Evolutionary conservation across 495 filamentous ascomycete genomes (phyloP), one percentile per base, ranked within the genome.

Genomic region (Monascus purpureus): DNA sequence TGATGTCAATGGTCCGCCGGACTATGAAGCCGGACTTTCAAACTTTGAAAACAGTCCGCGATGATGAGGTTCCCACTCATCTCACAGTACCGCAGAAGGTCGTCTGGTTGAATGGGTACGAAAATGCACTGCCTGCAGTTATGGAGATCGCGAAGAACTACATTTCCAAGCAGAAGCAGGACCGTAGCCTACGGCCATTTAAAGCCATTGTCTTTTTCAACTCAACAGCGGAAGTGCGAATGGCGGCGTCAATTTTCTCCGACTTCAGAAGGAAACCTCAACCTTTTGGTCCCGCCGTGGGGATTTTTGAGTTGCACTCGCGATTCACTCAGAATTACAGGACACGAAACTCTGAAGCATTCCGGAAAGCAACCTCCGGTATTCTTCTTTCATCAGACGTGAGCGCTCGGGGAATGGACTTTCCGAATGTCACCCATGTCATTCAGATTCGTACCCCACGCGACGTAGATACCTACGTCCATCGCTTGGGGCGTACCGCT

Each of bases 321-420:
- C 71, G 71, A 42, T 72, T 96, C 28, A 56, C 53, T n/a, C 90
- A 97, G 53, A 7, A 5, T 0, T 40, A 59, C 37, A 75, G 90
- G 18, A 84, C 82, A 1, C 42, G 43, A 6, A 70, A 66, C n/a
- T 70, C 90, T 0, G 67, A 83, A 0, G 34, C 18, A n/a, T 97
- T 97, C 71, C 72, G 76, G 13, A 44, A 36, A 3, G 58, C 71
- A 7, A 34, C 58, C 11, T 67, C 69, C 16, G 87, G 63, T 17
- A 79, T 97, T 33, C 68, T 97, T 16, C 71, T 96, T 52, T 87
- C 87, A 1, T 86, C 85, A 3, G 90, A 97, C 53, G 88, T 97
- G 16, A 90, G 88, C 1, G 84, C 90, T 9, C 76, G 90, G 49
- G 90, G 90, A 44, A 79, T 85, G 74, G 78, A 85, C 48, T 82